Evolutionary conservation across 768 basidiomycete species (phyloP).

Genomic region (Boletus reticuloceps): DNA sequence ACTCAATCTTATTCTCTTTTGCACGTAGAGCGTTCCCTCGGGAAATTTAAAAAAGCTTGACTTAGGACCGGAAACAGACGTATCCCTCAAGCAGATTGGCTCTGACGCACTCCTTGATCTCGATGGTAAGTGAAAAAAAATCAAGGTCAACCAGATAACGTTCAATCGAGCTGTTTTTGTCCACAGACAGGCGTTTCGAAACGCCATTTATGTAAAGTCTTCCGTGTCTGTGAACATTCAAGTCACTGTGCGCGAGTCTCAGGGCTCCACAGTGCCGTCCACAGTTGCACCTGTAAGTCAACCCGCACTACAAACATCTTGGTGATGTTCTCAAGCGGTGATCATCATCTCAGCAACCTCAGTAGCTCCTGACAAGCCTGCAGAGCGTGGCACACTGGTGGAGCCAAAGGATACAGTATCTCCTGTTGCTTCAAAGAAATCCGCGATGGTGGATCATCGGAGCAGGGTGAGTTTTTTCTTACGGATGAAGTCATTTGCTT

Average conservation of each 20-base stretch:
- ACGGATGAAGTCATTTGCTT: too few relatives aligned
- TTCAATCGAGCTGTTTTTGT: neutral
- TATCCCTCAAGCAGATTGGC: conserved; percentile 52
- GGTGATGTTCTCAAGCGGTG: neutral
- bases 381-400: neutral
- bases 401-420: neutral
- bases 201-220: conserved; percentile 39
- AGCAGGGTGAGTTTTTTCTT: too few relatives aligned
- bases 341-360: neutral
- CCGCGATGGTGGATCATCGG: too few relatives aligned
- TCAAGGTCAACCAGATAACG: neutral
- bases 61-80: conserved; percentile 25
- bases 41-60: conserved; percentile 47
- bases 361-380: neutral
- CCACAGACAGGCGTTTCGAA: conserved; percentile 67
- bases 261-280: neutral
- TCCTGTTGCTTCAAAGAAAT: neutral
- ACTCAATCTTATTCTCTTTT: conserved; percentile 1
- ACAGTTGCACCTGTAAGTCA: conserved; percentile 12
- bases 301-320: neutral
- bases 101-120: conserved; percentile 56
- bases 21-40: conserved; percentile 52
- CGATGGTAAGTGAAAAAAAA: conserved; percentile 49
- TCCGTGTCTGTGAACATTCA: conserved; percentile 38
- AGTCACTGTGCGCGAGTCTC: conserved; percentile 21